Conservation (phyloP, 169 alveolate species). For the Plasmodium chabaudi region DNA sequence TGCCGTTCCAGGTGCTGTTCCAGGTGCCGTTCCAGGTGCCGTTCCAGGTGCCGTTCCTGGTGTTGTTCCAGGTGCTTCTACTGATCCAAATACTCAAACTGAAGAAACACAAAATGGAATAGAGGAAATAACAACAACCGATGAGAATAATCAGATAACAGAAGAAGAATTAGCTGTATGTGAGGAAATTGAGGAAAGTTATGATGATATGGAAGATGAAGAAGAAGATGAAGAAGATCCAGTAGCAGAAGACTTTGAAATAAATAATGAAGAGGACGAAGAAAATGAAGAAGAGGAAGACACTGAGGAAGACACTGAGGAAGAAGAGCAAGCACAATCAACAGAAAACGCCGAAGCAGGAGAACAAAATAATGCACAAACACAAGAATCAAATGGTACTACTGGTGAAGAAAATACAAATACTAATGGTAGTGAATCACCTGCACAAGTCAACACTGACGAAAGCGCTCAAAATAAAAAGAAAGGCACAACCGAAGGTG, state of each 20-base stretch:
- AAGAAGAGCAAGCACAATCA: not conserved
- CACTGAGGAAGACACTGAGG: not conserved
- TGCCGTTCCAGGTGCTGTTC: too few relatives aligned
- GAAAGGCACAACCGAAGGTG: too few relatives aligned
- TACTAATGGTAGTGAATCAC: too few relatives aligned
- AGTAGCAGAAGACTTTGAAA: not conserved
- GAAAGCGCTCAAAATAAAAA: too few relatives aligned
- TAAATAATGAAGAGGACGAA: conserved; percentile 1
- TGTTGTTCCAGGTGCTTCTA: too few relatives aligned
- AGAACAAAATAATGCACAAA: not conserved
- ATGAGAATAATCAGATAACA: not conserved
- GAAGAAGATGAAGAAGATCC: not conserved
- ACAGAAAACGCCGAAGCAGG: not conserved
- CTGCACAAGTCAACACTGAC: too few relatives aligned
- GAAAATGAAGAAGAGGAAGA: not conserved
- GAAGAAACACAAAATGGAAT: too few relatives aligned
- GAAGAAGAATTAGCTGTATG: conserved; percentile 12
- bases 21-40: too few relatives aligned
- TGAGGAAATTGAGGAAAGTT: conserved; percentile 4
- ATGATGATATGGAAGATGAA: not conserved
- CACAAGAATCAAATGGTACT: not conserved
- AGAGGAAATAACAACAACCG: too few relatives aligned
- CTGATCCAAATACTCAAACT: too few relatives aligned
- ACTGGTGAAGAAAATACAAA: too few relatives aligned
- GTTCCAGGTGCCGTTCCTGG: too few relatives aligned